Evolutionary conservation across 164 flowering plant species (phyloP), one percentile per base, ranked within the genome.

Genomic region (Aristolochia contorta): DNA sequence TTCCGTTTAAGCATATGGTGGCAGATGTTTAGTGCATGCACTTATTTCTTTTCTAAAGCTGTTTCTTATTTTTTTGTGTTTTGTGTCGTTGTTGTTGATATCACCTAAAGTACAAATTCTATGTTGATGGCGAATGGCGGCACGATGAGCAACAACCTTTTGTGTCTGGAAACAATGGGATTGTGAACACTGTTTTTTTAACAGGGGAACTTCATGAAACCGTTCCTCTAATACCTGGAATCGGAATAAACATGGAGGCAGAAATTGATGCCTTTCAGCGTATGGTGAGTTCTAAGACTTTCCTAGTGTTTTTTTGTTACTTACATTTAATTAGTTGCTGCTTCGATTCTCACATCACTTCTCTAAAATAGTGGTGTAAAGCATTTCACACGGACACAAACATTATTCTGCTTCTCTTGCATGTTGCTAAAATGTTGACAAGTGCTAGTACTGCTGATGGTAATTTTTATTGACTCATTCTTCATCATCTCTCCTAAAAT

Each of bases 121-220:
- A 72, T 69, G 94, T 91, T 69, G 97, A 91, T 69, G 97, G 97
- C 66, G 90, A 89, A 72, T 91, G 94, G 96, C 75, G 83, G 30
- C 87, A 92, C 71, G 98, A 92, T 72, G 85, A 85, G 63, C 74
- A 52, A 57, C 88, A 77, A 23, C 89, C 85, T 53, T 72, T 20
- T 68, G 76, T 72, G 19, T 75, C 61, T 69, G 71, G 86, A 37
- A 84, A 73, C 67, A 82, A 78, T 74, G 98, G 96, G 58, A 66
- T 75, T 22, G 96, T 89, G 67, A 89, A 92, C 74, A 85, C 93
- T 52, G 61, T 87, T 48, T 51, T 75, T 27, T 62, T 85, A 67
- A 57, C 84, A 16, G 63, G 78, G 67, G 87, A 81, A 23, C 68
- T 84, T n/a, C n/a, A n/a, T 62, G 82, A 76, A 64, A 66, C 68